Conservation (phyloP, 176 grass and related monocot species). For the Musa beccarii region DNA sequence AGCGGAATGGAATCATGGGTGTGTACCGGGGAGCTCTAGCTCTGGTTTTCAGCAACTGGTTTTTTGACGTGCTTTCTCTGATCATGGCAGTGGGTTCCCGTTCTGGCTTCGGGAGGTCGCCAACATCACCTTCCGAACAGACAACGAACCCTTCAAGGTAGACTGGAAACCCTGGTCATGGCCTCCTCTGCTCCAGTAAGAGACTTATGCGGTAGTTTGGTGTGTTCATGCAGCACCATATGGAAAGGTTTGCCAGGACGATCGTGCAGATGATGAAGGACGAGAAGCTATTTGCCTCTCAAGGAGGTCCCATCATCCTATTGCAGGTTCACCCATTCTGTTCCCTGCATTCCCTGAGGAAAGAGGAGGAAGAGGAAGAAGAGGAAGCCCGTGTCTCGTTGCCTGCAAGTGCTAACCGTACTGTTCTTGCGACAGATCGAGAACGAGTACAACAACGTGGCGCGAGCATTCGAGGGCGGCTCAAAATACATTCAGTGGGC, state of each 20-base stretch:
- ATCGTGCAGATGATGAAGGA: slow-evolving; percentile 63
- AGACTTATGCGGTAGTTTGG: neutral
- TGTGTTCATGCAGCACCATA: slow-evolving; percentile 31
- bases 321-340: slow-evolving; percentile 38
- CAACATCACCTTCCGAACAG: slow-evolving; percentile 58
- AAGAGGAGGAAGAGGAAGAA: too few species aligned
- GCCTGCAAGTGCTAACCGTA: neutral
- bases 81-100: slow-evolving; percentile 46
- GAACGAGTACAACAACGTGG: slow-evolving; percentile 76
- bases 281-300: slow-evolving; percentile 63
- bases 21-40: neutral
- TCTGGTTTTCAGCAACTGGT: neutral
- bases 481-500: slow-evolving; percentile 68
- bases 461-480: slow-evolving; percentile 33
- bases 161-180: too few species aligned
- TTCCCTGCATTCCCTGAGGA: neutral
- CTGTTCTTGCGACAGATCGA: slow-evolving; percentile 42
- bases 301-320: slow-evolving; percentile 86
- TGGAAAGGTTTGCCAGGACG: slow-evolving; percentile 52
- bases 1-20: slow-evolving; percentile 95
- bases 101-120: slow-evolving; percentile 79
- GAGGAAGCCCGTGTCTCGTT: neutral
- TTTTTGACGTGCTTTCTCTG: slow-evolving; percentile 4
- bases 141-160: slow-evolving; percentile 77
- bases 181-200: too few species aligned